phyloP scores from a whole-genome alignment of 768 basidiomycete species.

The Kwoniella europaea region DNA sequence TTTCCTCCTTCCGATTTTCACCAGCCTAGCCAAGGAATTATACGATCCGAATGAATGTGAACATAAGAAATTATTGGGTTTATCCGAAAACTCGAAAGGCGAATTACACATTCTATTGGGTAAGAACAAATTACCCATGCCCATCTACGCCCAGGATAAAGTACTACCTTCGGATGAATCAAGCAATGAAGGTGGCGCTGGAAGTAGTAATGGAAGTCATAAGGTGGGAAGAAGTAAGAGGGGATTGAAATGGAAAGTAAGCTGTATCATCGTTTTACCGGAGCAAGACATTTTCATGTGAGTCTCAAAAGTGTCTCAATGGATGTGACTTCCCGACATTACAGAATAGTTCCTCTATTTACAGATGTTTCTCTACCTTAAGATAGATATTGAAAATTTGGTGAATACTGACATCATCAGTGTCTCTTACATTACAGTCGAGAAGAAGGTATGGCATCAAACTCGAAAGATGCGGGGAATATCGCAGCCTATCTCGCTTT shows the following conservation, averaged over 20 bases:
- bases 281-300: slow-evolving; percentile 2
- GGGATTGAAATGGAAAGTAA: slow-evolving; percentile 11
- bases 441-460: slow-evolving; percentile 6
- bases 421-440: neutral
- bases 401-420: no score
- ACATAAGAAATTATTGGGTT: neutral
- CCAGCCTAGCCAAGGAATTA: neutral
- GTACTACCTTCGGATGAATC: neutral
- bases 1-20: slow-evolving; percentile 10
- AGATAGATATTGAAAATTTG: no score
- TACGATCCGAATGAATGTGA: slow-evolving; percentile 8
- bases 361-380: no score
- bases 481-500: slow-evolving; percentile 16
- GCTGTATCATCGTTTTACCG: neutral
- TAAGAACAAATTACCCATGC: slow-evolving; percentile 9
- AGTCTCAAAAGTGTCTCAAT: neutral
- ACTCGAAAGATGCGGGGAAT: slow-evolving; percentile 19
- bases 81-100: neutral
- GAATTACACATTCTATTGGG: slow-evolving; percentile 12
- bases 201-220: neutral
- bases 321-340: no score
- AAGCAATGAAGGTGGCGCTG: neutral
- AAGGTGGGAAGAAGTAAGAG: neutral
- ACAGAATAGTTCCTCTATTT: no score
- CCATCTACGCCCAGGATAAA: slow-evolving; percentile 3